A percentile compares a stretch with the other conserved stretches of the same genome.
Evolutionary conservation across 306 rosid species (phyloP).

Genomic region (Castanea sativa): DNA sequence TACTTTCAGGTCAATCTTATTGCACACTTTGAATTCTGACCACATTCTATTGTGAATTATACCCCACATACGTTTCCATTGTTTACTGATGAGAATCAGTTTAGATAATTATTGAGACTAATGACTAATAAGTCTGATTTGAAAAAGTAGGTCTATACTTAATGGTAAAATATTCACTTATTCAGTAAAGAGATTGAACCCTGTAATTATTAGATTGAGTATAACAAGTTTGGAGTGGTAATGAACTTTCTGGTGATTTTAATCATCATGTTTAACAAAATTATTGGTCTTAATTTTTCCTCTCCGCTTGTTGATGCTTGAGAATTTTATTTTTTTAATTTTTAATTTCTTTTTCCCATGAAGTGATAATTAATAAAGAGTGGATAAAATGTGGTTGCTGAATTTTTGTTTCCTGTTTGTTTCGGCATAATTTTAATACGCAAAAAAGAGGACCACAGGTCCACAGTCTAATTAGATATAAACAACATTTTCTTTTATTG

Average conservation of each 20-base stretch:
- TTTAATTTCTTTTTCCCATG: background rate
- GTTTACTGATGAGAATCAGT: background rate
- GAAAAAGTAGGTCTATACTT: background rate
- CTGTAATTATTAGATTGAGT: background rate
- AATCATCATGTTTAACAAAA: background rate
- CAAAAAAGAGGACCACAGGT: too few relatives aligned
- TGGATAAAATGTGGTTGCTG: too few relatives aligned
- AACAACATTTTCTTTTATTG: background rate
- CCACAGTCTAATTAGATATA: too few relatives aligned
- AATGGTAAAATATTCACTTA: background rate
- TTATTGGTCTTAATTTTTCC: background rate
- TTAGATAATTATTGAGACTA: background rate
- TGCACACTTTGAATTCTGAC: background rate
- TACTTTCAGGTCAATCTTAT: conserved; percentile 33
- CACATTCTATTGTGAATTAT: background rate
- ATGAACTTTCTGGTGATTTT: background rate
- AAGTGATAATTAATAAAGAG: too few relatives aligned
- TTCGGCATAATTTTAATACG: background rate
- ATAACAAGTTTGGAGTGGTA: background rate
- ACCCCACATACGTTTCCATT: background rate
- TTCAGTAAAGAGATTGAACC: background rate
- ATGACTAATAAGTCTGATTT: background rate
- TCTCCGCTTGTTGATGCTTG: background rate
- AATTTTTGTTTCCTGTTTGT: background rate
- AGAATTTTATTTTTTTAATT: background rate